Evolutionary conservation across 306 rosid species (phyloP), one percentile per base, ranked within the genome.

Genomic region (Cucurbita argyrosperma): DNA sequence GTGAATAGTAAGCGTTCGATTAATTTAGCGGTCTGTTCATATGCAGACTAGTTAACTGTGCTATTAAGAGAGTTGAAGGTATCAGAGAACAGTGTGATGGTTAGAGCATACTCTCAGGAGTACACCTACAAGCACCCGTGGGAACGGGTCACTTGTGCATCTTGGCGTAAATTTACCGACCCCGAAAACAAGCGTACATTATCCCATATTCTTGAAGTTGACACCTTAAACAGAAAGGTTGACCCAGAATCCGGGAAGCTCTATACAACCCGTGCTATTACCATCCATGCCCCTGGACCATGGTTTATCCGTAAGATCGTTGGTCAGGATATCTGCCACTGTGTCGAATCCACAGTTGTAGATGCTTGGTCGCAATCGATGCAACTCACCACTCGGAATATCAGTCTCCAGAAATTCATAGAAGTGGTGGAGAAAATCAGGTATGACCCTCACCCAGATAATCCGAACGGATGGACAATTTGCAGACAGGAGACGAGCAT

Each of bases 81-180:
- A 69, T 50, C 43, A 8, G 23, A 70, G 59, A 74, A n/a, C 56
- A 72, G 77, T 72, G 26, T 23, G 12, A 92, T 94, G 97, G 99
- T 85, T 80, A 91, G 76, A 82, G 88, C 96, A 52, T 91, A 88
- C 76, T 51, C 78, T 50, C 99, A 94, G 62, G 97, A 94, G 76
- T 77, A 94, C 85, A 78, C 87, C 16, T 94, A 88, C 86, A 89
- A 83, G 78, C 99, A 94, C 79, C 97, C 99, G 3, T 94, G 99
- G 97, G 96, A 94, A 72, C 75, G 97, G 71, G 99, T 91, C 65
- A 89, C 90, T 50, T 83, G 88, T 39, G 97, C 97, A 47, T 88
- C 97, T 14, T 94, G 97, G 96, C 93, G 96, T 79, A 94, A 91
- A 81, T 94, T 91, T 80, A 76, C 90, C 8, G 97, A 94, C 35